These are phyloP conservation scores for Cupressus sempervirens DNA, from an alignment of 75 land plant genomes.

Conservation along the genomic window DNA sequence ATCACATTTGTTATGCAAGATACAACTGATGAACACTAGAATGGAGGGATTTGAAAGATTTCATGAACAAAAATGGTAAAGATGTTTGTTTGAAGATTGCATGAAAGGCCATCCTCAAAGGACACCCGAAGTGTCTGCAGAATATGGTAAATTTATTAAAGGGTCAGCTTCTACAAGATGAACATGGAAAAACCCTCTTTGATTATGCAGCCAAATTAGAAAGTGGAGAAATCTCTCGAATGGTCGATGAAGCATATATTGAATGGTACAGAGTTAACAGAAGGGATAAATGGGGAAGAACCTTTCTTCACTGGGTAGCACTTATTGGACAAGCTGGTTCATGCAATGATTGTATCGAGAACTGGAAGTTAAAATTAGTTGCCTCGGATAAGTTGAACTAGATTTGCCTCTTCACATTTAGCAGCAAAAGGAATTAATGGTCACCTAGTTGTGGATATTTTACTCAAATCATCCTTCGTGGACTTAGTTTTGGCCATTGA, in stretches of 20 bases:
- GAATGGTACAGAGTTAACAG: background rate
- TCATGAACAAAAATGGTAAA: too few relatives aligned
- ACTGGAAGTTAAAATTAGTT: background rate
- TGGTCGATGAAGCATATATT: background rate
- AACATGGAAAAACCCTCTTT: background rate
- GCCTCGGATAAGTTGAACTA: background rate
- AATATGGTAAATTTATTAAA: background rate
- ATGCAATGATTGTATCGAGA: background rate
- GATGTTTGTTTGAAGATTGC: too few relatives aligned
- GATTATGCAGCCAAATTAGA: background rate
- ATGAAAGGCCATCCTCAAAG: too few relatives aligned
- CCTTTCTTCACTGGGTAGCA: background rate
- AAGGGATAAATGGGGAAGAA: background rate
- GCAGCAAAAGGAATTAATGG: background rate
- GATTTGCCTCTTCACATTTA: background rate
- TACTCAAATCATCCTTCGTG: background rate
- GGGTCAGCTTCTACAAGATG: background rate
- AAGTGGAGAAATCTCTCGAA: background rate
- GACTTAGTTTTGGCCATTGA: background rate
- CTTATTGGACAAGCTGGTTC: background rate
- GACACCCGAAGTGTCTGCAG: too few relatives aligned
- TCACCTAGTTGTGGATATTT: background rate
- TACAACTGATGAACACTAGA: too few relatives aligned
- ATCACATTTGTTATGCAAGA: too few relatives aligned
- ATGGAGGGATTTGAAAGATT: too few relatives aligned